Base-by-base conservation (phyloP, 768 basidiomycete species). In the Hortiboletus flavorubellus region DNA sequence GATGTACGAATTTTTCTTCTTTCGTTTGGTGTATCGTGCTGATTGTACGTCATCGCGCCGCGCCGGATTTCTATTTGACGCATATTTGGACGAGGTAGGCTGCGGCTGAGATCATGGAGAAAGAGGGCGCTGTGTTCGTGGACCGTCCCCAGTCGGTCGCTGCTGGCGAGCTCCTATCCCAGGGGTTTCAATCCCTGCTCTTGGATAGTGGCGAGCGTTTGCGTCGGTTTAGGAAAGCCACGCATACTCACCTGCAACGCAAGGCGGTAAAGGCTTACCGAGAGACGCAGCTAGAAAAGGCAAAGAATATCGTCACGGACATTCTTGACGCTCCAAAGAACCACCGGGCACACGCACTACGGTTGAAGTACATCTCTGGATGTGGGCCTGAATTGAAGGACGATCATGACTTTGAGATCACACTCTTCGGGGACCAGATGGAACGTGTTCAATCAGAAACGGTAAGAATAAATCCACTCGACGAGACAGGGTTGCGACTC, bases 91-190 rank as follows among this genome's bases (percentile, higher is more conserved):
- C n/a, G 15, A 31, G 74, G 44, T 70, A 83, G 65, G 81, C 80
- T 6, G 79, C 80, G 0, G 71, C 77, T 1, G 81, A 84, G 10
- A 78, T 84, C 42, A 80, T 85, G 81, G 83, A 85, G 64, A 80
- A 80, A 51, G 78, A 81, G 54, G 82, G 83, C 0, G 76, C 75
- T 0, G 62, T 70, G 0, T 68, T 80, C 12, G 77, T 71, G 0
- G 83, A 84, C 59, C 68, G 83, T 45, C 84, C 84, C 8, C 63
- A 63, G 2, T 75, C 69, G 38, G 77, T 85, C 34, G 73, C 82
- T 1, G 82, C 78, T 0, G 79, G 79, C 0, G 81, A 84, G 43
- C 74, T 80, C 0, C 67, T 83, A 0, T 80, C 76, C 0, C 78
- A 78, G 2, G 81, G 78, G 0, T 77, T 83, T 79, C 67, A 81